Percentiles rank a stretch among this genome's conserved stretches.
These are phyloP conservation scores for Ilyonectria sp. DNA, from an alignment of 2,329 filamentous ascomycete genomes.

Conservation along the genomic window DNA sequence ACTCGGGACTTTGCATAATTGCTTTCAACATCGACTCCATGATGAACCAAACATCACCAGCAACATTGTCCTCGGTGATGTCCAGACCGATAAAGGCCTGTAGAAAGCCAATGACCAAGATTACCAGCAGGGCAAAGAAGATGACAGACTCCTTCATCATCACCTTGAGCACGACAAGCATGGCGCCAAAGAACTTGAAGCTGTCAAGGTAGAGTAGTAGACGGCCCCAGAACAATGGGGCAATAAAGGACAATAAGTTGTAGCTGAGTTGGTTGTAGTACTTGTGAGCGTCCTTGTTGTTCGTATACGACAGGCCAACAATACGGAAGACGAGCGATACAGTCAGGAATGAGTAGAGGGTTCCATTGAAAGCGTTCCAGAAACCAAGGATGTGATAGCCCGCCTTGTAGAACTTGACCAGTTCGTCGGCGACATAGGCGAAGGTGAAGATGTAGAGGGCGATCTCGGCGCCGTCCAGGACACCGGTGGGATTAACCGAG, in stretches of 20 bases:
- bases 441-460: slow-evolving; percentile 92
- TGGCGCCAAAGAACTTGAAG: slow-evolving; percentile 95
- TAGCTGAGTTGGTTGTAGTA: slow-evolving; percentile 88
- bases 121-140: slow-evolving; percentile 91
- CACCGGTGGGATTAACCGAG: slow-evolving; percentile 88
- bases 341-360: slow-evolving; percentile 84
- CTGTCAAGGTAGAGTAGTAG: slow-evolving; percentile 94
- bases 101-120: slow-evolving; percentile 89
- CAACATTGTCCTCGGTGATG: slow-evolving; percentile 80
- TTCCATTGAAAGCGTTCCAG: slow-evolving; percentile 95
- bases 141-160: slow-evolving; percentile 97
- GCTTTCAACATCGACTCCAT: slow-evolving; percentile 88
- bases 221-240: slow-evolving; percentile 97
- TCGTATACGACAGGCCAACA: slow-evolving; percentile 78
- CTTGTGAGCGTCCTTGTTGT: slow-evolving; percentile 61
- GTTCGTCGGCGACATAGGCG: slow-evolving; percentile 91
- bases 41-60: slow-evolving; percentile 81
- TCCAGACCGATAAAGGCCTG: slow-evolving; percentile 96
- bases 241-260: slow-evolving; percentile 92
- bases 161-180: slow-evolving; percentile 96
- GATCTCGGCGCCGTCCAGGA: slow-evolving; percentile 87
- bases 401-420: slow-evolving; percentile 93
- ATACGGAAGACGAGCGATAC: slow-evolving; percentile 86
- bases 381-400: slow-evolving; percentile 93
- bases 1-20: slow-evolving; percentile 93